A percentile compares a stretch with the other conserved stretches of the same genome.
Conservation (phyloP, 192 early-diverging fungal species). For the Umbelopsis isabellina region DNA sequence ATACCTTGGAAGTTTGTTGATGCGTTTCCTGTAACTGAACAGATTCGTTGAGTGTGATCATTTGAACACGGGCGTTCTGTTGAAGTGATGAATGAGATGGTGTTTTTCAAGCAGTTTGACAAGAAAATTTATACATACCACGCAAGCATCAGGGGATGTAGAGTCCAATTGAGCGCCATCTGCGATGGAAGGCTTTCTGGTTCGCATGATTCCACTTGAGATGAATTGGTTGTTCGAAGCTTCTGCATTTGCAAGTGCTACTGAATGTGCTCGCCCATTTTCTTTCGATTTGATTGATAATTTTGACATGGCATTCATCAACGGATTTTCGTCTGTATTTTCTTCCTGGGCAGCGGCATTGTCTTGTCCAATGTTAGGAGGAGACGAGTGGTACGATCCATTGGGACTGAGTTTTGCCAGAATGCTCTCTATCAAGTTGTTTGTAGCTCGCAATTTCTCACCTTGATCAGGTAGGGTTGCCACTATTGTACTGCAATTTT, state of each 20-base stretch:
- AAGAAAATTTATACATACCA: not conserved
- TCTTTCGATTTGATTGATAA: conserved; percentile 11
- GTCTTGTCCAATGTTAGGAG: not conserved
- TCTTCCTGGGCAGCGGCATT: not conserved
- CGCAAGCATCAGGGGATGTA: not conserved
- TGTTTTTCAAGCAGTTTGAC: not conserved
- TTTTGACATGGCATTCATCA: conserved; percentile 19
- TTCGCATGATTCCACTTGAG: conserved; percentile 26
- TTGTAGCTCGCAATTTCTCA: conserved; percentile 26
- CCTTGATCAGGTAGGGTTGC: conserved; percentile 31
- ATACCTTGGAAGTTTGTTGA: not conserved
- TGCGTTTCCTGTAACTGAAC: conserved; percentile 22
- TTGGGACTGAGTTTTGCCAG: not conserved
- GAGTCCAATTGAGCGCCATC: not conserved
- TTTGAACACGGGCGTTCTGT: conserved; percentile 23
- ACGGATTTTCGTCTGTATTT: not conserved
- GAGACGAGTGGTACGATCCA: not conserved
- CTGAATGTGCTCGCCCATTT: conserved; percentile 26
- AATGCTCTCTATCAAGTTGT: conserved; percentile 23
- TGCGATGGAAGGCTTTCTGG: conserved; percentile 6
- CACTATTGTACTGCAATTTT: conserved; percentile 21
- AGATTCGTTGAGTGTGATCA: conserved; percentile 28
- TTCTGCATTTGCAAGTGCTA: conserved; percentile 26
- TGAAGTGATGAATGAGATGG: not conserved
- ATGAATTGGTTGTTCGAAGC: conserved; percentile 22